Base-by-base conservation (phyloP, 129 eudicot genomes). In the Mikania micrantha region DNA sequence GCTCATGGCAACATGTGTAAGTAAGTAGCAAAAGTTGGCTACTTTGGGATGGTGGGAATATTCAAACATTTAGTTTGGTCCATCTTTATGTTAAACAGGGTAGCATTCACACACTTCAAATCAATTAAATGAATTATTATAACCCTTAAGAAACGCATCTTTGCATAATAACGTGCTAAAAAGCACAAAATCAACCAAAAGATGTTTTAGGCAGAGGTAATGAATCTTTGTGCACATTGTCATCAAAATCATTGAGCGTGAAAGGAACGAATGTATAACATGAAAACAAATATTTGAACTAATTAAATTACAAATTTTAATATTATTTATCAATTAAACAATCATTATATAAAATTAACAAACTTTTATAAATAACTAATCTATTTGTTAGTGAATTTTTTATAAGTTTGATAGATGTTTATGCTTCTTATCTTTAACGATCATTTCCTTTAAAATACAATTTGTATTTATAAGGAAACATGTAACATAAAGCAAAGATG, bases 21-120 rank as follows among this genome's bases (percentile, higher is more conserved):
- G 72, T n/a, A n/a, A n/a, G n/a, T n/a, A 66, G 82, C 10, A 71
- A 70, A 71, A 78, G 69, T 73, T 27, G 63, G 35, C 42, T 59
- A 20, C 60, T 75, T 75, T 69, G 50, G 45, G 65, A 50, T 58
- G 58, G 67, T 75, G 79, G 79, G 50, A 66, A n/a, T n/a, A 32
- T 75, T 75, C 66, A 70, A 63, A 61, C 67, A 77, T 53, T 77
- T n/a, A n/a, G n/a, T n/a, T n/a, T 70, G 71, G 76, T 71, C 67
- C 79, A 57, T 75, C 71, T 74, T 58, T 58, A 35, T 68, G 62
- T 60, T 63, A 54, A 63, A 63, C 66, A 47, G 61, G 64, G 71
- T 49, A 50, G 45, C 52, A 64, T 38, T 53, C 70, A 70, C 57
- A 62, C 52, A 75, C 69, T 41, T 40, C 66, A 41, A 57, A 54